Percentiles rank a stretch among this genome's conserved stretches.
These are phyloP conservation scores for Pleomassaria siparia DNA, from an alignment of 2,329 filamentous ascomycete species.

Conservation along the genomic window DNA sequence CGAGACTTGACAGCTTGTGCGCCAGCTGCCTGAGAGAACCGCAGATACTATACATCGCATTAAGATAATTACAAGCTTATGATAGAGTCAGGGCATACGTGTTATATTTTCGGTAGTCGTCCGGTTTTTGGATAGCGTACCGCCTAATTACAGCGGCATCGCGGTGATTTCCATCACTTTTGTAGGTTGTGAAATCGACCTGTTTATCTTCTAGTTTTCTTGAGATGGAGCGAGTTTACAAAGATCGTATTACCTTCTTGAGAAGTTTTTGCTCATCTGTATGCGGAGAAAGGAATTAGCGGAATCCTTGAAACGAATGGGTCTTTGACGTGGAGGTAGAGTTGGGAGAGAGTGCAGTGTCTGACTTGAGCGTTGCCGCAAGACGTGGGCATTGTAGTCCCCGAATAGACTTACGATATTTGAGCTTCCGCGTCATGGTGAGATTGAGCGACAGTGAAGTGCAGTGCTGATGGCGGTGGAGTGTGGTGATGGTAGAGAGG, in stretches of 20 bases:
- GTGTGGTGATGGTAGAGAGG: not conserved
- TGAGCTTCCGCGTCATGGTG: conserved; percentile 89
- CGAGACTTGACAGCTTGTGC: conserved; percentile 79
- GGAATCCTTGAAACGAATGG: too few species aligned
- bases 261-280: conserved; percentile 92
- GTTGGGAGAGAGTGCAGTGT: too few species aligned
- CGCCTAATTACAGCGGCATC: conserved; percentile 77
- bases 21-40: conserved; percentile 84
- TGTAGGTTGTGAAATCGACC: conserved; percentile 96
- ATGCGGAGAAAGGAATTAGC: conserved; percentile 1
- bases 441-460: too few species aligned
- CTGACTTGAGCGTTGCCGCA: too few species aligned
- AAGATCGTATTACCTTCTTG: too few species aligned
- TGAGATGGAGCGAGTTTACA: too few species aligned
- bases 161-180: conserved; percentile 83
- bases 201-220: too few species aligned
- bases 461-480: too few species aligned
- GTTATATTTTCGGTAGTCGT: conserved; percentile 5
- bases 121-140: conserved; percentile 80
- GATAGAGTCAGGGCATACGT: too few species aligned
- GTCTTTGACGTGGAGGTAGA: too few species aligned
- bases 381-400: too few species aligned
- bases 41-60: conserved; percentile 33
- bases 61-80: not conserved
- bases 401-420: too few species aligned